Base-by-base conservation (phyloP, 805 yeast species). In the Candida incommunis region DNA sequence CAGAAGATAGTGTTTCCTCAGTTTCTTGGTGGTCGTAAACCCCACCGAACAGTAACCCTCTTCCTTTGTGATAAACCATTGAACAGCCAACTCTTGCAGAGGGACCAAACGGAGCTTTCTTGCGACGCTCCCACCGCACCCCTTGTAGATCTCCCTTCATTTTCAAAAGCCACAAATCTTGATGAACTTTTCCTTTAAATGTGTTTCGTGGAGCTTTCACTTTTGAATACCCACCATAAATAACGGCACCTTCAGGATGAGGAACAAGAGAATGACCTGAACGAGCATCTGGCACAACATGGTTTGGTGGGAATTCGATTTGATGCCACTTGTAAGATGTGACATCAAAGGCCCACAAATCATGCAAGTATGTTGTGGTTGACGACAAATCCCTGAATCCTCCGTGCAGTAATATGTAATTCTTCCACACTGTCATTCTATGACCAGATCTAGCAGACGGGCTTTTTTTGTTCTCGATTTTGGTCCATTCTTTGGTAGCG, bases 21-120 rank as follows among this genome's bases (percentile, higher is more conserved):
- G 95, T 90, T 63, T 90, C 98, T 54, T 88, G 95, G 49, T 74
- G 83, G 62, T 90, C 97, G 56, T 75, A 88, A 13, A 92, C 98
- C 54, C 97, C 97, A 31, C 97, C 97, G 66, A 90, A 92, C 57
- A 88, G 56, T 7, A 90, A 72, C 47, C 96, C 96, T 66, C 96
- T 77, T 47, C 94, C 94, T 54, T 84, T 82, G 63, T 90, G 97
- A 51, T 71, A 71, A 7, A 79, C 87, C 80, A 90, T 75, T 3
- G 94, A 80, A 57, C 94, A 82, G 0, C 98, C 97, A n/a, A 85
- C 96, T 54, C 97, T 74, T 13, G 96, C 83, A 1, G 90, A 76
- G 3, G 96, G 96, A 49, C 80, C 87, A 59, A 80, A 83, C 2
- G 95, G 95, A 58, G 85, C 90, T 53, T 84, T 86, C 49, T 84